Evolutionary conservation across 179 eudicot genomes (phyloP).

Genomic region (Silene coronaria): DNA sequence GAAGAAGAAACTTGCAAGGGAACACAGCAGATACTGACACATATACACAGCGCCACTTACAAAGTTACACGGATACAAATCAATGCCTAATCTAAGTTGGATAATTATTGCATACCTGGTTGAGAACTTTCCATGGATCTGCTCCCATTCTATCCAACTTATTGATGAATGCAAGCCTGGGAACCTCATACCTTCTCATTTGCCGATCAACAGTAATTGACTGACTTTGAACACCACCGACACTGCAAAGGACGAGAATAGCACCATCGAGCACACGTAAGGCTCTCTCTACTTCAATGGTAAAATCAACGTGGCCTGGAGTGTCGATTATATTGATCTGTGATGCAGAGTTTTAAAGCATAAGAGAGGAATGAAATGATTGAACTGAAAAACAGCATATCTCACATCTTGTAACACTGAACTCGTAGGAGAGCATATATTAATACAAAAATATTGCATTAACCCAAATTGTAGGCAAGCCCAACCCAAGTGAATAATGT

Average conservation of each 20-base stretch:
- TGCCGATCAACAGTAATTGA: constrained; percentile 97
- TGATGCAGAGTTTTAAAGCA: constrained; percentile 11
- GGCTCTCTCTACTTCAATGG: constrained; percentile 98
- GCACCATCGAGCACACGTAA: constrained; percentile 99
- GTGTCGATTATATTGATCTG: constrained; percentile 96
- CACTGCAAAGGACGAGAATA: constrained; percentile 92
- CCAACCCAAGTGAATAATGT: too few species aligned
- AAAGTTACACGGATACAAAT: not conserved
- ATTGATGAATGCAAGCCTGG: constrained; percentile 92
- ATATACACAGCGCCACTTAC: not conserved
- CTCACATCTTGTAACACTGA: not conserved
- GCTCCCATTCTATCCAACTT: constrained; percentile 98
- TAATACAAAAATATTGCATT: too few species aligned
- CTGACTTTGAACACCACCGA: constrained; percentile 98
- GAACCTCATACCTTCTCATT: constrained; percentile 96
- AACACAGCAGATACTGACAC: constrained; percentile 12
- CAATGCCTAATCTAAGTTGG: not conserved
- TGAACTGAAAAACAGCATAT: not conserved
- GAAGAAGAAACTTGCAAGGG: constrained; percentile 7
- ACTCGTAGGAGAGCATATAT: too few species aligned
- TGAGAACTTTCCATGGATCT: constrained; percentile 96
- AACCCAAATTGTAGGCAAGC: too few species aligned
- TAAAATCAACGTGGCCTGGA: constrained; percentile 96
- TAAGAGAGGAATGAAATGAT: not conserved
- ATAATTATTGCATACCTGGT: constrained; percentile 49